Evolutionary conservation across 2,329 filamentous ascomycete genomes (phyloP).

Genomic region (Xylaria sp.): DNA sequence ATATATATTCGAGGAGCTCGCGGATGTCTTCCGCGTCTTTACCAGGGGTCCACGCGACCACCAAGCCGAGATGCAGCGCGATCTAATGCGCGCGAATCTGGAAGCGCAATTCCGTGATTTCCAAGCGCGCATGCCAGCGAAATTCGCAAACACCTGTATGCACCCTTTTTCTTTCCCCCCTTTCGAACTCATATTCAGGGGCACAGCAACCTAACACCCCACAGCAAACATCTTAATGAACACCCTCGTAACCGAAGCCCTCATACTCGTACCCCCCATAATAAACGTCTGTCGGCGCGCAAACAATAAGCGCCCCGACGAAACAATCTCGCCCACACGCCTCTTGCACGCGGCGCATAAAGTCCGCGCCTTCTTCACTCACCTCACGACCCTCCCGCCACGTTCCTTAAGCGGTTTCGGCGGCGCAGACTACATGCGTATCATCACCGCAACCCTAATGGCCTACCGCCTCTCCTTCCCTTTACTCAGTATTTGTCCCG

Average conservation of each 20-base stretch:
- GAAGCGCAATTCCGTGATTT: conserved; percentile 43
- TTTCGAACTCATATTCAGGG: neutral
- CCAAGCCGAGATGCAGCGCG: conserved; percentile 38
- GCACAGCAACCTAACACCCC: neutral
- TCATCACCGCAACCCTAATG: conserved; percentile 40
- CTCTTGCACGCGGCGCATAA: conserved; percentile 22
- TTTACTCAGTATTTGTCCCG: conserved; percentile 35
- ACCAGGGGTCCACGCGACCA: conserved; percentile 18
- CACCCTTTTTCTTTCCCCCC: too few relatives aligned
- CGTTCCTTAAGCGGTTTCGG: conserved; percentile 35
- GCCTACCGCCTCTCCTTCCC: conserved; percentile 45
- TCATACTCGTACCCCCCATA: conserved; percentile 37
- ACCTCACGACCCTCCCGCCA: conserved; percentile 24
- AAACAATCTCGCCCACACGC: conserved; percentile 21
- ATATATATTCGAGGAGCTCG: conserved; percentile 37
- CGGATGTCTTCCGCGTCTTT: conserved; percentile 29
- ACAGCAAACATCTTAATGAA: conserved; percentile 34
- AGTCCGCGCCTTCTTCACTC: conserved; percentile 33
- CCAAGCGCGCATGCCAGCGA: conserved; percentile 33
- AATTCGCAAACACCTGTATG: conserved; percentile 27
- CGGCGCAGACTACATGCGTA: conserved; percentile 39
- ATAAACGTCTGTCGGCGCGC: conserved; percentile 23
- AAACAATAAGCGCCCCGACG: neutral
- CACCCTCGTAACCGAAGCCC: conserved; percentile 36
- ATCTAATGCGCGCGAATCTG: conserved; percentile 43